Base-by-base conservation (phyloP, 2,329 filamentous ascomycete genomes). In the Aspergillus sp. region DNA sequence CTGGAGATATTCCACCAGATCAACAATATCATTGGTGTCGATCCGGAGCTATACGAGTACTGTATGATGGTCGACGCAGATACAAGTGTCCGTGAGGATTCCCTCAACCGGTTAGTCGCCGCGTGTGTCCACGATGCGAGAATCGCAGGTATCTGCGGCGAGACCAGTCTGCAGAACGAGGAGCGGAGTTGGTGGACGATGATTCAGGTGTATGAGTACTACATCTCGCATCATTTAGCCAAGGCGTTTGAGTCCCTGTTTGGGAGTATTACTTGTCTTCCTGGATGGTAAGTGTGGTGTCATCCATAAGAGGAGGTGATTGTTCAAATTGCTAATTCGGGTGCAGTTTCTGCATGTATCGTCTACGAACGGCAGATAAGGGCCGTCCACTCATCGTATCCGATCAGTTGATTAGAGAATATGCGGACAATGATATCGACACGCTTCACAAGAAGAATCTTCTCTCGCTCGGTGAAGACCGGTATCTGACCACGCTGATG, bases 161-260 rank as follows among this genome's bases (percentile, higher is more conserved):
- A 98, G 68, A 98, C 93, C 1, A 93, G 85, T 67, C 76, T 98
- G 60, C 87, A 96, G 65, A 98, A 98, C 61, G 91, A 96, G 66
- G 88, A 96, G 59, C 80, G 84, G 56, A 90, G 84, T 60, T 97
- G 90, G 89, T 95, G 88, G 88, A 98, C 93, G 8, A 98, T 98
- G 93, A 98, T 98, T 61, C 93, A 98, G 68, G 93, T 98, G 54
- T 98, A 98, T 72, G 93, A 98, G 68, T 98, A 98, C 75, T 98
- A 90, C 68, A 98, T 98, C 63, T 97, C 93, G 29, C 93, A 98
- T 76, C 86, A 98, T 70, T 73, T 98, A 66, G 78, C 93, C 45
- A 98, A 98, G 74, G 88, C 93, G 52, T 98, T 98, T 64, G 93
- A 98, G 67, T 96, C 89, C 50, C 80, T 98, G 50, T 98, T 98